A percentile compares a stretch with the other conserved stretches of the same genome.
These are phyloP conservation scores for Colletotrichum gigasporum DNA, from an alignment of 2,329 filamentous ascomycete species.

Conservation along the genomic window DNA sequence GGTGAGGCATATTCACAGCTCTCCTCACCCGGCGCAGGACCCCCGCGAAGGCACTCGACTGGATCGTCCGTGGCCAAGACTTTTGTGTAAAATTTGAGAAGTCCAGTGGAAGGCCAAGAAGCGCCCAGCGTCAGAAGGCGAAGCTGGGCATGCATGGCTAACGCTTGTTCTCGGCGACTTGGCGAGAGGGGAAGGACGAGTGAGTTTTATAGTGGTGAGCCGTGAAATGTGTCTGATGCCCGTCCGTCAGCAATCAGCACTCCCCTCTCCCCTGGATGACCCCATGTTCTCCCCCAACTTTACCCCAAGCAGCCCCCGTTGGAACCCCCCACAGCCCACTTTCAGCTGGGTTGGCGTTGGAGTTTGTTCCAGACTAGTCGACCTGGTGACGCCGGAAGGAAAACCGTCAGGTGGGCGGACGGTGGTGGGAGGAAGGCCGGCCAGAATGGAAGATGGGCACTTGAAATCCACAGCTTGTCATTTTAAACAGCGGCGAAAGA, in stretches of 20 bases:
- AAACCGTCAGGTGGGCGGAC: background rate
- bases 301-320: slow-evolving; percentile 5
- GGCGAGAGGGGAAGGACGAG: slow-evolving; percentile 21
- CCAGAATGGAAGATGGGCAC: background rate
- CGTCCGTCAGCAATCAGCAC: background rate
- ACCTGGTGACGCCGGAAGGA: background rate
- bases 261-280: background rate
- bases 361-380: background rate
- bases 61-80: slow-evolving; percentile 1
- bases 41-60: background rate
- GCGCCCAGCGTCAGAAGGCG: slow-evolving; percentile 16
- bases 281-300: slow-evolving; percentile 13
- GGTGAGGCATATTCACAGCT: slow-evolving; percentile 15
- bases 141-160: slow-evolving; percentile 27
- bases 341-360: background rate
- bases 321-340: background rate
- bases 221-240: background rate
- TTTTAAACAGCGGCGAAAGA: background rate
- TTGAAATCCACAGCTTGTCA: background rate
- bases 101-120: slow-evolving; percentile 26
- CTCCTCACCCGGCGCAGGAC: background rate
- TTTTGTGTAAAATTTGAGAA: background rate
- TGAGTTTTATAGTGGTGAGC: background rate
- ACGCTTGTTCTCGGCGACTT: slow-evolving; percentile 26
- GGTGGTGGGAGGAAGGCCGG: slow-evolving; percentile 3